Evolutionary conservation across 495 filamentous ascomycete genomes (phyloP).

Genomic region (Bryoglossum gracile): DNA sequence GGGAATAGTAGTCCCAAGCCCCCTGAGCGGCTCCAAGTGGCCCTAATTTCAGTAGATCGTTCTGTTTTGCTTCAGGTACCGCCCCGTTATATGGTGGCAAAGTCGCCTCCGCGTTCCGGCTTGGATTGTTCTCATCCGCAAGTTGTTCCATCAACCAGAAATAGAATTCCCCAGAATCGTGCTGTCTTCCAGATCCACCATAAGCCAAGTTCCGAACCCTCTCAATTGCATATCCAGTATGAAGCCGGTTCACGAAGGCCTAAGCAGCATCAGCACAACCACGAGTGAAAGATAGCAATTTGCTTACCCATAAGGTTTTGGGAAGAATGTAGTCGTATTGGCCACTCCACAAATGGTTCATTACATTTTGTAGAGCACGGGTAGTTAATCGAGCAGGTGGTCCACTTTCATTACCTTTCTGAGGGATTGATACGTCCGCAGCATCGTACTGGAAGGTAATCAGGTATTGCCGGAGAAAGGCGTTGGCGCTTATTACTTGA

Average conservation of each 20-base stretch:
- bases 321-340: slow-evolving; percentile 46
- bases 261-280: slow-evolving; percentile 17
- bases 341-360: slow-evolving; percentile 62
- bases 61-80: too few species aligned
- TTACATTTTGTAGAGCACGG: slow-evolving; percentile 64
- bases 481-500: slow-evolving; percentile 73
- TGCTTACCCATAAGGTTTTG: slow-evolving; percentile 56
- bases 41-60: too few species aligned
- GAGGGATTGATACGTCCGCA: slow-evolving; percentile 34
- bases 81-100: too few species aligned
- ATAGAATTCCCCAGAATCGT: slow-evolving; percentile 76
- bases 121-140: slow-evolving; percentile 68
- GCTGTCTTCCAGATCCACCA: slow-evolving; percentile 49
- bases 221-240: too few species aligned
- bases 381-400: slow-evolving; percentile 72
- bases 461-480: slow-evolving; percentile 64
- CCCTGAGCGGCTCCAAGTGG: too few species aligned
- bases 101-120: too few species aligned
- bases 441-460: slow-evolving; percentile 41
- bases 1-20: too few species aligned
- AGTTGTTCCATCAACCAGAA: slow-evolving; percentile 63
- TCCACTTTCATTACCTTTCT: slow-evolving; percentile 56
- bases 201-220: slow-evolving; percentile 20
- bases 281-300: neutral
- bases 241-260: slow-evolving; percentile 5